Conservation (phyloP, 148 eudicot genomes). For the Silene uniflora region DNA sequence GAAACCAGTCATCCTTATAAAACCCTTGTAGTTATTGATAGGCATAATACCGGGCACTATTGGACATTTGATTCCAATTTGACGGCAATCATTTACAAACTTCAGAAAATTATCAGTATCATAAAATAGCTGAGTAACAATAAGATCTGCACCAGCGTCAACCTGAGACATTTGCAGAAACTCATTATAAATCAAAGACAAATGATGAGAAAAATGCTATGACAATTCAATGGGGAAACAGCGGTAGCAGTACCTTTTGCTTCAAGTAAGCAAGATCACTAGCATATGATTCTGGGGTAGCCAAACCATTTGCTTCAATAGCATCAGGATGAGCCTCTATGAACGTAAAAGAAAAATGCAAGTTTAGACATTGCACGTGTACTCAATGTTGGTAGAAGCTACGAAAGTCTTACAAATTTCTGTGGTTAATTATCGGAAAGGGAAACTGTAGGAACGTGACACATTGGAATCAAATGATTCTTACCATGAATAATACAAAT, state of each 20-base stretch:
- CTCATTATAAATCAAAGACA: constrained; percentile 13
- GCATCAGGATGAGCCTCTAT: constrained; percentile 97
- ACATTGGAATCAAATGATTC: not conserved
- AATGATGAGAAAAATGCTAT: constrained; percentile 15
- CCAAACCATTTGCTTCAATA: constrained; percentile 65
- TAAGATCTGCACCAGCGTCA: constrained; percentile 97
- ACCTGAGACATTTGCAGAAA: constrained; percentile 45
- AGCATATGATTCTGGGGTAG: constrained; percentile 61
- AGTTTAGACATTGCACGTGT: not conserved
- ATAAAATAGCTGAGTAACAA: constrained; percentile 90
- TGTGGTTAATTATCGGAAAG: not conserved
- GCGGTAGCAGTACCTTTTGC: constrained; percentile 48
- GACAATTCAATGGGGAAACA: constrained; percentile 5
- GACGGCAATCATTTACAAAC: constrained; percentile 89
- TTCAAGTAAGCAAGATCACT: constrained; percentile 88
- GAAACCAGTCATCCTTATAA: constrained; percentile 91
- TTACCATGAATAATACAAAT: not conserved
- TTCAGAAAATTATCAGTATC: constrained; percentile 83
- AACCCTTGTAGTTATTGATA: constrained; percentile 91
- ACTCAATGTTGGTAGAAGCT: not conserved
- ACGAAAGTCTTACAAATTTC: not conserved
- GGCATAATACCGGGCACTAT: constrained; percentile 99
- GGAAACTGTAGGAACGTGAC: too few relatives aligned
- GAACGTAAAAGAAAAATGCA: not conserved
- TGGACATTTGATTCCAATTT: constrained; percentile 87